Evolutionary conservation across 192 early-diverging fungal genomes (phyloP).

Genomic region (Gamsiella multidivaricata): DNA sequence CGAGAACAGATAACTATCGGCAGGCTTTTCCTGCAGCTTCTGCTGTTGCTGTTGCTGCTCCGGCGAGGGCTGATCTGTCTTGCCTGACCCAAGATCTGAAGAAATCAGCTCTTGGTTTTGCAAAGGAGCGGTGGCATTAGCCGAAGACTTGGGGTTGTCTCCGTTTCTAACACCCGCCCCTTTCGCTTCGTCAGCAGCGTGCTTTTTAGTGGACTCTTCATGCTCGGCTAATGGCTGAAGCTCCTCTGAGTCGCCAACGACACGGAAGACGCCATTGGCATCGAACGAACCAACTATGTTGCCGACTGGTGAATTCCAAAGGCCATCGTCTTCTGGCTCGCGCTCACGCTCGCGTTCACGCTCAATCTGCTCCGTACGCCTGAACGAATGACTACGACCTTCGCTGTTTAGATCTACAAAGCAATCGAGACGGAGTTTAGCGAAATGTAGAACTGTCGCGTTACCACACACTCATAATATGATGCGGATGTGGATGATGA

Average conservation of each 20-base stretch:
- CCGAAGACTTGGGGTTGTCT: slow-evolving; percentile 6
- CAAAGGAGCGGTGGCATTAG: background rate
- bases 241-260: slow-evolving; percentile 58
- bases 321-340: slow-evolving; percentile 53
- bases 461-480: too few relatives aligned
- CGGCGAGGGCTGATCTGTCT: slow-evolving; percentile 13
- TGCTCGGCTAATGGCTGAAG: slow-evolving; percentile 49
- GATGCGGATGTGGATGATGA: too few relatives aligned
- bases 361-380: slow-evolving; percentile 38
- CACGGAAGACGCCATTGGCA: slow-evolving; percentile 74
- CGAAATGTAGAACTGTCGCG: too few relatives aligned
- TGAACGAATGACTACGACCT: slow-evolving; percentile 39
- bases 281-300: slow-evolving; percentile 74
- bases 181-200: background rate
- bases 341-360: slow-evolving; percentile 37
- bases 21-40: background rate
- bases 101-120: slow-evolving; percentile 9
- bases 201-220: slow-evolving; percentile 17
- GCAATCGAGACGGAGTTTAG: too few relatives aligned
- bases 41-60: slow-evolving; percentile 3
- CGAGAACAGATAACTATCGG: slow-evolving; percentile 11
- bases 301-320: slow-evolving; percentile 66
- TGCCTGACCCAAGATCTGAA: slow-evolving; percentile 17
- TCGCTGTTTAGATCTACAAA: slow-evolving; percentile 39
- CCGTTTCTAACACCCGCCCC: background rate